Percentiles rank a stretch among this genome's conserved stretches.
Evolutionary conservation across 371 early-diverging fungal genomes (phyloP).

Genomic region (Basidiobolus meristosporus): DNA sequence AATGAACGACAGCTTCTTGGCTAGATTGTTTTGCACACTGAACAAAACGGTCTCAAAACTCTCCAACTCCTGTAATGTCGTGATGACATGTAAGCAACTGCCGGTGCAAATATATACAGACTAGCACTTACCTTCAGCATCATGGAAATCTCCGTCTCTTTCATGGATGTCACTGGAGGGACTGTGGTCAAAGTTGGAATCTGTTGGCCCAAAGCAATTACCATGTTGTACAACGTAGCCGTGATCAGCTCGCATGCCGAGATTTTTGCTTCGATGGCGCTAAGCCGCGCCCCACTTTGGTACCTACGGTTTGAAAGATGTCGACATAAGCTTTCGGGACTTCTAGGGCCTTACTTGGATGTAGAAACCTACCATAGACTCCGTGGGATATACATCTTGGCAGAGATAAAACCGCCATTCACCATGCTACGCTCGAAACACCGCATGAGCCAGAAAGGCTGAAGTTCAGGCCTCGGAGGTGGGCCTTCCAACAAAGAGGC

Average conservation of each 20-base stretch:
- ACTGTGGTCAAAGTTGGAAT: too few relatives aligned
- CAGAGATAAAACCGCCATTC: conserved; percentile 15
- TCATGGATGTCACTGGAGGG: too few relatives aligned
- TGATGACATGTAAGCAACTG: too few relatives aligned
- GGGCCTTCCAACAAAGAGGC: conserved; percentile 7
- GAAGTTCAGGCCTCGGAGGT: conserved; percentile 11
- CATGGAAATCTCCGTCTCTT: too few relatives aligned
- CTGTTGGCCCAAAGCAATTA: too few relatives aligned
- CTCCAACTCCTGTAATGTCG: conserved; percentile 11
- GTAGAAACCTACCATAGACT: conserved; percentile 11
- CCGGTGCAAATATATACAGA: conserved; percentile 3
- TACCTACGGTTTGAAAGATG: not conserved
- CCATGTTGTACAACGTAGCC: too few relatives aligned
- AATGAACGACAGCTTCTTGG: conserved; percentile 11
- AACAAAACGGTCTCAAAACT: conserved; percentile 8
- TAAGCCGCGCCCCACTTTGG: conserved; percentile 1
- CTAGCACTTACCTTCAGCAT: not conserved
- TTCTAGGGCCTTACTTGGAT: too few relatives aligned
- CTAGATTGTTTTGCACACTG: conserved; percentile 9
- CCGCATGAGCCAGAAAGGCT: conserved; percentile 18
- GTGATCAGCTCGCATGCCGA: not conserved
- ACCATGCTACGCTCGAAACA: conserved; percentile 14
- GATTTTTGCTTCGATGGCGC: conserved; percentile 2
- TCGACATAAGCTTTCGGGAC: too few relatives aligned
- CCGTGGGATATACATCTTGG: conserved; percentile 14